Base-by-base conservation (phyloP, 2,329 filamentous ascomycete species). In the Domatiomyces catenatus region DNA sequence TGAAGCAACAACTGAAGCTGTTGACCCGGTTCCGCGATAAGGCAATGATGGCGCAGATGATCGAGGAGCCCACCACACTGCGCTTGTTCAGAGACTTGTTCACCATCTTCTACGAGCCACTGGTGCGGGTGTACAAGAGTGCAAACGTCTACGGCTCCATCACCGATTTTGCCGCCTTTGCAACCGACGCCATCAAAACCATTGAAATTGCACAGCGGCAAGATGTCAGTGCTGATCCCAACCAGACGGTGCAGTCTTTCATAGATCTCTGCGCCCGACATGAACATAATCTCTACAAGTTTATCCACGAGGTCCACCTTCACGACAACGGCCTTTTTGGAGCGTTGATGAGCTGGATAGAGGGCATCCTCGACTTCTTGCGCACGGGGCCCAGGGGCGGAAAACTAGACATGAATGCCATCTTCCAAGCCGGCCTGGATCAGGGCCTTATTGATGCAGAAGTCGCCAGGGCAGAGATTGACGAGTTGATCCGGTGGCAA, bases 71-170 rank as follows among this genome's bases (percentile, higher is more conserved):
- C 0, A 89, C 90, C n/a, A 96, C 92, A 0, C 74, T 98, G n/a
- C 84, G 93, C 63, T 76, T 98, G 24, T 92, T 61, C 75, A 81
- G 88, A 46, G 92, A 98, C 62, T 75, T 98, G 20, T 96, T 98
- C 66, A 94, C 88, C 32, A 96, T 98, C 64, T 98, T 98, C 71
- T 98, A 98, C 68, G 92, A 98, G 64, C 92, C 92, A 0, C 80
- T 98, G 19, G 87, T 98, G 15, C 79, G 92, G 46, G 92, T 98
- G 0, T 98, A 98, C 75, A 98, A 96, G 69, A 94, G 89, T 18
- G 92, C 92, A 57, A 98, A 96, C 60, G 90, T 98, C 22, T 96
- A 96, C 74, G 92, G 81, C 71, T 93, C 86, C 63, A 90, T 98
- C 53, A 96, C 90, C 0, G 92, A 98, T 66, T 96, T 98, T 69